Base-by-base conservation (phyloP, 2,329 filamentous ascomycete genomes). In the Podosphaera aphanis region DNA sequence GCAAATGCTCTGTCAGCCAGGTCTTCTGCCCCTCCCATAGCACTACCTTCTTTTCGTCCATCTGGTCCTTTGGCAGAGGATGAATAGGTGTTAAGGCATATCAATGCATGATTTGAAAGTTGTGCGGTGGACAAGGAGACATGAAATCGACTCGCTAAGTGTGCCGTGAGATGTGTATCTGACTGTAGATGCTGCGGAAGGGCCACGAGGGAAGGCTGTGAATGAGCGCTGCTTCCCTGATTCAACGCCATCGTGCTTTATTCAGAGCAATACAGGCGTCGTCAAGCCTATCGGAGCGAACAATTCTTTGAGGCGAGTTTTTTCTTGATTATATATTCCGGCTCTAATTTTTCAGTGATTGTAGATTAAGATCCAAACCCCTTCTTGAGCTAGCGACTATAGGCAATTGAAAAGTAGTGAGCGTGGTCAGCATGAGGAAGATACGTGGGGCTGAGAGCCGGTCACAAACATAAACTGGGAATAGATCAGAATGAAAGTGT, bases 21-120 rank as follows among this genome's bases (percentile, higher is more conserved):
- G 56, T 94, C 86, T 62, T 95, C 88, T 29, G 84, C 85, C 59
- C 85, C 86, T 47, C 79, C 85, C 72, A 86, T 84, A 51, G 85
- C 84, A 64, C 84, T 93, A 31, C 86, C 88, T 55, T 92, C 83
- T 58, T 85, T 90, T 48, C 75, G 78, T 53, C 88, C 88, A 81
- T 94, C 84, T 3, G 81, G 75, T 19, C 86, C 88, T 59, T 85
- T 86, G 46, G 79, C 72, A 0, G 88, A 88, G 10, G 83, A 83
- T 10, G 83, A 88, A 61, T 93, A 95, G 18, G 86, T 98, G 66
- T 98, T 98, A 52, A 98, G 68, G 45, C 83, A 81, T 58, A 98
- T 79, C 54, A 95, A 71, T 43, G 80, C 90, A 60, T 95, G 86
- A 0, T 85, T 93, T 0, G 86, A 94, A 16, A 98, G 74, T 43